phyloP scores from a whole-genome alignment of 139 green algal genomes.

The Nannochloris sp. region DNA sequence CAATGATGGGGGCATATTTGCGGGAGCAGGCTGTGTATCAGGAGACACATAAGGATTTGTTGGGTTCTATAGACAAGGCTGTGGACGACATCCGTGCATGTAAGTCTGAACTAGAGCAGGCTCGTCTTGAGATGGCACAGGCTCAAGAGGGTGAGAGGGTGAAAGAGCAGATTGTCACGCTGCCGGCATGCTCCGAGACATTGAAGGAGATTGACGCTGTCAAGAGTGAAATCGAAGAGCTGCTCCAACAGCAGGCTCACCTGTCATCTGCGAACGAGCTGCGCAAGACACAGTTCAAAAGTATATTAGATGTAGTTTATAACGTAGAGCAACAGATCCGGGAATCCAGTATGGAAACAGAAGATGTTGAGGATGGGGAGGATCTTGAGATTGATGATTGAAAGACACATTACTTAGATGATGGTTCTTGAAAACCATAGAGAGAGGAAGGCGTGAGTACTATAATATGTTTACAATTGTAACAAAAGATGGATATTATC shows the following conservation, averaged over 20 bases:
- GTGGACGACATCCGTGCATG: slow-evolving; percentile 15
- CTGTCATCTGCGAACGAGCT: slow-evolving; percentile 5
- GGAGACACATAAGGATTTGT: slow-evolving; percentile 18
- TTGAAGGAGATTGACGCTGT: slow-evolving; percentile 18
- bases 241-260: slow-evolving; percentile 13
- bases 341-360: too few relatives aligned
- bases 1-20: slow-evolving; percentile 2
- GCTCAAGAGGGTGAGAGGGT: slow-evolving; percentile 24
- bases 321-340: background rate
- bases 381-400: too few relatives aligned
- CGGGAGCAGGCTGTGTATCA: slow-evolving; percentile 19
- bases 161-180: slow-evolving; percentile 15
- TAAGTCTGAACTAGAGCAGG: slow-evolving; percentile 21
- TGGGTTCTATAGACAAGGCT: slow-evolving; percentile 18
- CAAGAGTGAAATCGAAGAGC: slow-evolving; percentile 19
- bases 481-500: background rate
- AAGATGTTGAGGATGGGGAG: too few relatives aligned
- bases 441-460: background rate
- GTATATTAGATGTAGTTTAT: background rate
- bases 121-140: slow-evolving; percentile 16
- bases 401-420: too few relatives aligned
- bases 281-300: slow-evolving; percentile 23
- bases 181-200: slow-evolving; percentile 16
- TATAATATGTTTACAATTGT: background rate
- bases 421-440: too few relatives aligned